Conservation (phyloP, 2,329 filamentous ascomycete genomes). For the Cytospora piceae region DNA sequence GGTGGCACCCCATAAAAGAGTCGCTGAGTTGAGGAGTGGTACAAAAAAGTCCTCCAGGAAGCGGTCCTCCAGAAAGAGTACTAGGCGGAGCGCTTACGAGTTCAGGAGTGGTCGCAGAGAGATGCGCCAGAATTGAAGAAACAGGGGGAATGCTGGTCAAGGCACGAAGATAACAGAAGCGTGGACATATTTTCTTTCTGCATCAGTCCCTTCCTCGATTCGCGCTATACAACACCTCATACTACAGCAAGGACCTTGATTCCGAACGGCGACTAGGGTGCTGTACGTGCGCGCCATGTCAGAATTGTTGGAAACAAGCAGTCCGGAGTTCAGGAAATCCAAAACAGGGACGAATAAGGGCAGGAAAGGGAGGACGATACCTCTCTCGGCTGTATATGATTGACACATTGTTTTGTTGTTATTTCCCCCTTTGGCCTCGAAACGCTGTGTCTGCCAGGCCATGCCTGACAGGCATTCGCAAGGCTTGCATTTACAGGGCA, state of each 20-base stretch:
- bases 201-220: neutral
- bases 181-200: neutral
- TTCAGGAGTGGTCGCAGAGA: constrained; percentile 16
- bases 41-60: constrained; percentile 9
- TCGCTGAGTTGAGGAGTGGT: constrained; percentile 15
- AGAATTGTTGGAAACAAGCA: constrained; percentile 22
- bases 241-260: neutral
- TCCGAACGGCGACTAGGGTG: neutral
- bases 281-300: neutral
- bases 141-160: neutral
- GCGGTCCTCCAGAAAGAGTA: neutral
- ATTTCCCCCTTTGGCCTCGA: constrained; percentile 1
- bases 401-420: neutral
- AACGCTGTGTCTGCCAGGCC: neutral
- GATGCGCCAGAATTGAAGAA: constrained; percentile 3
- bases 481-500: constrained; percentile 23
- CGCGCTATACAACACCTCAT: neutral
- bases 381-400: constrained; percentile 11
- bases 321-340: constrained; percentile 20
- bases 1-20: neutral
- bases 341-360: constrained; percentile 7
- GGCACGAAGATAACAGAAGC: neutral
- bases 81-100: constrained; percentile 11
- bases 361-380: constrained; percentile 23
- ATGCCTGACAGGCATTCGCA: neutral